Conservation (phyloP, 768 basidiomycete species). For the Lactifluus pinguis region DNA sequence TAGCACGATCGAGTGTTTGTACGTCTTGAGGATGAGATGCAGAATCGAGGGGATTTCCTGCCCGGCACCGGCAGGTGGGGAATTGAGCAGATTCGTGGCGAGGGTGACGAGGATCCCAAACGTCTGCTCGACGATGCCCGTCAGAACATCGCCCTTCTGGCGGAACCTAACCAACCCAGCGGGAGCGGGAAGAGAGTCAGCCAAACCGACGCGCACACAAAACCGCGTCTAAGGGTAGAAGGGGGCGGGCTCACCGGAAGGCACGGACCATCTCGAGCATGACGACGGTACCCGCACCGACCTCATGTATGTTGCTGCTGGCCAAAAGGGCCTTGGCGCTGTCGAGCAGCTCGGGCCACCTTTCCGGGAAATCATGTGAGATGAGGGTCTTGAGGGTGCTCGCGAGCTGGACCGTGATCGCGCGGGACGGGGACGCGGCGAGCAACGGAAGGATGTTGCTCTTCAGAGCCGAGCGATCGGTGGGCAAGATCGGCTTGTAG, state of each 20-base stretch:
- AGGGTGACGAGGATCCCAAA: conserved; percentile 75
- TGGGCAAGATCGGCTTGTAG: conserved; percentile 47
- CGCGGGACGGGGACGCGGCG: conserved; percentile 53
- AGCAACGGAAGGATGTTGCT: conserved; percentile 60
- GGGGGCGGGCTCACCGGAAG: conserved; percentile 45
- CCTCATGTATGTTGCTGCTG: conserved; percentile 58
- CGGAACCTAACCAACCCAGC: conserved; percentile 46
- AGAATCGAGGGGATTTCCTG: conserved; percentile 77
- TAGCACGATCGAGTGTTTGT: conserved; percentile 73
- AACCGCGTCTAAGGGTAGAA: no score
- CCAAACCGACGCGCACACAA: background rate
- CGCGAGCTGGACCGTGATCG: conserved; percentile 69
- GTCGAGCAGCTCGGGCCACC: conserved; percentile 64
- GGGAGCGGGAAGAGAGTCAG: background rate
- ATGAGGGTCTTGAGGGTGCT: conserved; percentile 66
- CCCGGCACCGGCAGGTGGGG: conserved; percentile 45
- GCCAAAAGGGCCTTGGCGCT: conserved; percentile 54
- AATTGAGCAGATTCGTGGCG: conserved; percentile 56
- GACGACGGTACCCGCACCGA: conserved; percentile 75
- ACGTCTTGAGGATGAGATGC: conserved; percentile 80
- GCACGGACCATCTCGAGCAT: conserved; percentile 70
- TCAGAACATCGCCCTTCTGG: conserved; percentile 50
- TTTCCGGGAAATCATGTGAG: conserved; percentile 66
- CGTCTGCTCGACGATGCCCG: conserved; percentile 47
- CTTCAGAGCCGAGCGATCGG: conserved; percentile 71